Conservation (phyloP, 495 filamentous ascomycete genomes). For the Immersiella caudata region DNA sequence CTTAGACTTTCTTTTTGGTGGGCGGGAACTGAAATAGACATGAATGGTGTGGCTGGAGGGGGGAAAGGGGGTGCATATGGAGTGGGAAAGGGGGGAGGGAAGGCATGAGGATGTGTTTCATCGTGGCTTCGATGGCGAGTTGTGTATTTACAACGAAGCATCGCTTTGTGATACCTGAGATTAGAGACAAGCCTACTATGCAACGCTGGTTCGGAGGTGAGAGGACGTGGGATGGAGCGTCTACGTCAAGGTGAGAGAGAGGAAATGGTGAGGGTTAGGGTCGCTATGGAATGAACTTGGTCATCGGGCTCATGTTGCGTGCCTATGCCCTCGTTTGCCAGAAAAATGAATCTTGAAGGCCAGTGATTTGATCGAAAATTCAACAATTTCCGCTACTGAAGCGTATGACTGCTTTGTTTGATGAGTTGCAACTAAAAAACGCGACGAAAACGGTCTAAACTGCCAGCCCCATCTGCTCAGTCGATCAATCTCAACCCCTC, state of each 20-base stretch:
- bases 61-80: not conserved
- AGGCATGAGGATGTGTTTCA: not conserved
- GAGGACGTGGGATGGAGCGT: not conserved
- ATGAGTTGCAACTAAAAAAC: not conserved
- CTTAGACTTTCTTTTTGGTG: constrained; percentile 20
- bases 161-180: not conserved
- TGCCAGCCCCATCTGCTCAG: not conserved
- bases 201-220: not conserved
- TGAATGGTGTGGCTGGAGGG: not conserved
- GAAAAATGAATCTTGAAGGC: not conserved
- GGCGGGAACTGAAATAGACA: constrained; percentile 19
- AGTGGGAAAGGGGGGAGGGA: not conserved
- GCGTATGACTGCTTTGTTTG: not conserved
- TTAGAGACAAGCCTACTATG: not conserved
- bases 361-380: not conserved
- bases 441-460: not conserved
- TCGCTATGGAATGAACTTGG: not conserved
- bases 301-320: not conserved
- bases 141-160: not conserved
- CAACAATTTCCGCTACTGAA: not conserved
- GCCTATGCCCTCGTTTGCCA: not conserved
- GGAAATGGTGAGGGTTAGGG: not conserved
- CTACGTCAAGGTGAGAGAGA: not conserved
- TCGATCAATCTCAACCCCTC: not conserved
- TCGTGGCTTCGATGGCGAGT: not conserved